These are phyloP conservation scores for Cladobotryum protrusum DNA, from an alignment of 2,329 filamentous ascomycete genomes.

Conservation along the genomic window DNA sequence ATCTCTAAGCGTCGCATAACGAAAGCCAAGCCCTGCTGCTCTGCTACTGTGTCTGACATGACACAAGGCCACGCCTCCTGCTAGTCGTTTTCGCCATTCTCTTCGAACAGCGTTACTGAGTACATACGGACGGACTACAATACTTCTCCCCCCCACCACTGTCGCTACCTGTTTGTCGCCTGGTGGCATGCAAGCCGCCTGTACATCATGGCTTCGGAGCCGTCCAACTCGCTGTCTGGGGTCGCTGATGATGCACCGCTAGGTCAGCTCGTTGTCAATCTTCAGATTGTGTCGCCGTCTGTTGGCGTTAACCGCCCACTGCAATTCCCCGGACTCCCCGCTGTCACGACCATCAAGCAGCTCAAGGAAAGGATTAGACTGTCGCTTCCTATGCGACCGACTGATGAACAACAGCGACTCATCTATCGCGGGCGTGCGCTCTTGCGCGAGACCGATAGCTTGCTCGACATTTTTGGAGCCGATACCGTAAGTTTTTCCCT, in stretches of 20 bases:
- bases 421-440: slow-evolving; percentile 56
- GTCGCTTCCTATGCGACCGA: slow-evolving; percentile 41
- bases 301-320: slow-evolving; percentile 46
- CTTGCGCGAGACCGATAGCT: slow-evolving; percentile 46
- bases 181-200: slow-evolving; percentile 21
- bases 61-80: slow-evolving; percentile 10
- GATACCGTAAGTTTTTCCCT: slow-evolving; percentile 39
- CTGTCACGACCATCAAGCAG: slow-evolving; percentile 48
- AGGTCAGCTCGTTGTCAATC: slow-evolving; percentile 40
- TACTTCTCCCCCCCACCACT: background rate
- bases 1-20: background rate
- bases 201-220: slow-evolving; percentile 35
- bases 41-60: slow-evolving; percentile 12
- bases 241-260: slow-evolving; percentile 18
- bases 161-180: slow-evolving; percentile 1
- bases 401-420: slow-evolving; percentile 50
- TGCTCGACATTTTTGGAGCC: slow-evolving; percentile 51
- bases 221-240: slow-evolving; percentile 16
- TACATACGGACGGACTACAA: background rate
- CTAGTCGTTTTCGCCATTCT: background rate
- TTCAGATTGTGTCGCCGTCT: slow-evolving; percentile 55
- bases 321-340: slow-evolving; percentile 41
- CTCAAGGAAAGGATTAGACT: slow-evolving; percentile 54
- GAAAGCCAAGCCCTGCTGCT: no score
- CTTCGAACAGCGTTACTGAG: background rate